Evolutionary conservation across 805 yeast species (phyloP).

Genomic region (Cyberlindnera euphorbiiphila): DNA sequence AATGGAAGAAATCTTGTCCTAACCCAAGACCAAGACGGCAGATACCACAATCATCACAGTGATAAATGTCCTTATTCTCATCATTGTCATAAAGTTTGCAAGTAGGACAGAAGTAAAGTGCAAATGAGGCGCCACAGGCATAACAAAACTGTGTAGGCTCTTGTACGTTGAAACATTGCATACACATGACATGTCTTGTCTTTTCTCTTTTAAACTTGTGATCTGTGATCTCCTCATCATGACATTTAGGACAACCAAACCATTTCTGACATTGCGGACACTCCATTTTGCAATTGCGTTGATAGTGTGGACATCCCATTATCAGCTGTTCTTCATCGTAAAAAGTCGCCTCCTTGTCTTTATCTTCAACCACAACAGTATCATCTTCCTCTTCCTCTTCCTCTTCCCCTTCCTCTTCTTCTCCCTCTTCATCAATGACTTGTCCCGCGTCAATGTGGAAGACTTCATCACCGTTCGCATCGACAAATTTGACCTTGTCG

Average conservation of each 20-base stretch:
- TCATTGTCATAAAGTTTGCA: constrained; percentile 86
- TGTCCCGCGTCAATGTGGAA: constrained; percentile 22
- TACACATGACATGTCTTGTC: constrained; percentile 71
- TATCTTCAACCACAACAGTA: constrained; percentile 37
- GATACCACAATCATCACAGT: constrained; percentile 89
- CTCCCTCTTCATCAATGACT: constrained; percentile 18
- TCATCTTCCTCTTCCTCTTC: constrained; percentile 11
- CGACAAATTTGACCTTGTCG: constrained; percentile 39
- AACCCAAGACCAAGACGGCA: constrained; percentile 87
- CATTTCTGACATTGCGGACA: constrained; percentile 73
- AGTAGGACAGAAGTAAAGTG: constrained; percentile 69
- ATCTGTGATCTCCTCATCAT: constrained; percentile 51
- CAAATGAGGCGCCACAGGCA: constrained; percentile 62
- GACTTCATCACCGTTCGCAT: constrained; percentile 26
- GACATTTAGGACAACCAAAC: constrained; percentile 84
- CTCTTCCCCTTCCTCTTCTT: constrained; percentile 15
- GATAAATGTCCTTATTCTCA: constrained; percentile 76
- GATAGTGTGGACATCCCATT: constrained; percentile 81
- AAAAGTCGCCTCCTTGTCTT: constrained; percentile 47
- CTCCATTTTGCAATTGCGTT: constrained; percentile 76
- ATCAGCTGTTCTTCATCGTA: constrained; percentile 40
- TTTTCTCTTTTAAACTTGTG: constrained; percentile 59
- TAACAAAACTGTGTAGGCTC: constrained; percentile 65
- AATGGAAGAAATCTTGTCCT: constrained; percentile 87
- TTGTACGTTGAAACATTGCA: constrained; percentile 76